Conservation (phyloP, 371 early-diverging fungal genomes). For the Nematocida ironsii region DNA sequence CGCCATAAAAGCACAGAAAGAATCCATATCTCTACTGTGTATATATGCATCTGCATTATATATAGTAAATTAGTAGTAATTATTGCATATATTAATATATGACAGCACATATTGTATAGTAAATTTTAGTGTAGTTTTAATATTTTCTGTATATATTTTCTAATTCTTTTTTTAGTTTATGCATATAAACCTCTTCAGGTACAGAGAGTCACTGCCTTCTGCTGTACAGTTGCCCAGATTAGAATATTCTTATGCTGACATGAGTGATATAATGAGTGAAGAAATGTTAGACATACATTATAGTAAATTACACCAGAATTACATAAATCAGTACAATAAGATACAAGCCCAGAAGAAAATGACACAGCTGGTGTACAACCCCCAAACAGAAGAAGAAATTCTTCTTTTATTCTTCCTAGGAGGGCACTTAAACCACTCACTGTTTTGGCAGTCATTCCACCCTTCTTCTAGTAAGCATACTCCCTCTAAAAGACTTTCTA, state of each 20-base stretch:
- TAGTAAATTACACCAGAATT: constrained; percentile 47
- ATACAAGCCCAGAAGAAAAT: neutral
- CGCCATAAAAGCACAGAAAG: no score
- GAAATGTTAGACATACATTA: constrained; percentile 46
- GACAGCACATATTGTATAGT: neutral
- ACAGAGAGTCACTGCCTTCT: constrained; percentile 24
- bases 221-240: constrained; percentile 4
- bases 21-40: no score
- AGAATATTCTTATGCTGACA: constrained; percentile 18
- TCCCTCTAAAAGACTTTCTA: constrained; percentile 4
- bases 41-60: no score
- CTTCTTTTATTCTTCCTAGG: constrained; percentile 42
- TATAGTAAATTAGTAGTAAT: no score
- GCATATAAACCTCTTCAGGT: constrained; percentile 13
- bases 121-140: neutral
- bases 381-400: constrained; percentile 20
- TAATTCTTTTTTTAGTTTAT: neutral
- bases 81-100: no score
- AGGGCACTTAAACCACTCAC: constrained; percentile 46
- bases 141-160: neutral
- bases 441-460: constrained; percentile 42
- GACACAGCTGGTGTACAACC: neutral
- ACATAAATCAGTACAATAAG: constrained; percentile 54
- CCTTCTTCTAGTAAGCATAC: neutral
- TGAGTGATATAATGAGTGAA: constrained; percentile 8